Evolutionary conservation across 164 flowering plant genomes (phyloP).

Genomic region (Nymphaea thermarum): DNA sequence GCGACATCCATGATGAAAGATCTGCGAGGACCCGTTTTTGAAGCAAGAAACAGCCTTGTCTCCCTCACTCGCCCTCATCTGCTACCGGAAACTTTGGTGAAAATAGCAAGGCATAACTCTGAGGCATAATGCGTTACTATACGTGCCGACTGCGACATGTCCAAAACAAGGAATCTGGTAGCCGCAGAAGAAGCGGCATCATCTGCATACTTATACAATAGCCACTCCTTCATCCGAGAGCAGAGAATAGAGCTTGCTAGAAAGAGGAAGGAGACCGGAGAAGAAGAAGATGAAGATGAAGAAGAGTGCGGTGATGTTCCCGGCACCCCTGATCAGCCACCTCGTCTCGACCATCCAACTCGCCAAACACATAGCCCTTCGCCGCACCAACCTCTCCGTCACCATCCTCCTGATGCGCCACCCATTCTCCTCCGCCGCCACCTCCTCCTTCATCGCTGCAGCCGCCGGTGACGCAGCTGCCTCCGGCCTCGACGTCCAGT

Average conservation of each 20-base stretch:
- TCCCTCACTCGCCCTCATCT: no score
- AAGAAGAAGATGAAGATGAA: neutral
- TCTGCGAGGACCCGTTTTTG: no score
- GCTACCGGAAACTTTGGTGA: no score
- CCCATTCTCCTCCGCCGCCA: neutral
- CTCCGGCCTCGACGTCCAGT: neutral
- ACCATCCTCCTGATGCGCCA: conserved; percentile 1
- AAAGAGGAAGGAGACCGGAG: neutral
- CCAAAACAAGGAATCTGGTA: no score
- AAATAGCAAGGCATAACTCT: no score
- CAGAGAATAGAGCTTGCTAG: conserved; percentile 15
- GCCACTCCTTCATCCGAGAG: no score
- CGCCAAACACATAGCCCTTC: neutral
- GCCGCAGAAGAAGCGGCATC: no score
- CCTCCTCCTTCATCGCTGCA: neutral
- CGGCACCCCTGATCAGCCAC: neutral
- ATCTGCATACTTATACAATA: no score
- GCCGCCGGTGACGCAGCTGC: neutral
- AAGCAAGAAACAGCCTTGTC: no score
- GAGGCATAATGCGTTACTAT: no score
- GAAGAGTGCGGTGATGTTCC: neutral
- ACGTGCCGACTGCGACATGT: no score
- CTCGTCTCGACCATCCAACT: neutral
- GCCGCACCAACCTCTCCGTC: neutral
- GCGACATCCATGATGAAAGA: no score